Evolutionary conservation across 495 filamentous ascomycete species (phyloP), one percentile per base, ranked within the genome.

Genomic region (Annulohypoxylon stygium): DNA sequence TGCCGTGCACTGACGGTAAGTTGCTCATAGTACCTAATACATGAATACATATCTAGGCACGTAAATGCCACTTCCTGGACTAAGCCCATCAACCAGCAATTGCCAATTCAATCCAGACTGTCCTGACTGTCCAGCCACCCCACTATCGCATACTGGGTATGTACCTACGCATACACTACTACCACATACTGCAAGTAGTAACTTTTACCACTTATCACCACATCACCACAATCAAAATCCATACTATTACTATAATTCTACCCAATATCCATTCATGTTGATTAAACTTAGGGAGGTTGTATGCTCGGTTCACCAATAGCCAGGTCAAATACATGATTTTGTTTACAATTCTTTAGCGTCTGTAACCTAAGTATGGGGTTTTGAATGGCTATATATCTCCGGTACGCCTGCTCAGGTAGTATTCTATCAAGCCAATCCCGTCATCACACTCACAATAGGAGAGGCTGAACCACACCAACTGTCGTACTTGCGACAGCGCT

Each of bases 211-310:
- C 34, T 45, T 41, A 41, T 45, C 51, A 61, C 37, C 39, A 30
- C 47, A 18, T 47, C 25, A 55, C 43, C 41, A 26, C 54, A 18
- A 36, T 36, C 25, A 59, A 45, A 34, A 55, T 30, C 30, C 30
- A 30, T 30, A 30, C 30, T 30, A 30, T 30, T 18, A 66, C 37
- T 61, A 66, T 61, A 65, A 69, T 68, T 54, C 48, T 73, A 61
- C 47, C 67, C 75, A 77, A 76, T 78, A 70, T 75, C 69, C 71
- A 64, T 69, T 70, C 67, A 62, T 74, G 58, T 74, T 74, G 62
- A 66, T 67, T 34, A 30, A 74, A 18, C 39, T 65, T 26, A 18
- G 36, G 25, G 45, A 36, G 45, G 10, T 25, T 60, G 12, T 55
- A 71, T 65, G 60, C 33, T 57, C 36, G 55, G 67, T 69, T 57